phyloP scores from a whole-genome alignment of 306 rosid genomes.

The Vicia villosa region DNA sequence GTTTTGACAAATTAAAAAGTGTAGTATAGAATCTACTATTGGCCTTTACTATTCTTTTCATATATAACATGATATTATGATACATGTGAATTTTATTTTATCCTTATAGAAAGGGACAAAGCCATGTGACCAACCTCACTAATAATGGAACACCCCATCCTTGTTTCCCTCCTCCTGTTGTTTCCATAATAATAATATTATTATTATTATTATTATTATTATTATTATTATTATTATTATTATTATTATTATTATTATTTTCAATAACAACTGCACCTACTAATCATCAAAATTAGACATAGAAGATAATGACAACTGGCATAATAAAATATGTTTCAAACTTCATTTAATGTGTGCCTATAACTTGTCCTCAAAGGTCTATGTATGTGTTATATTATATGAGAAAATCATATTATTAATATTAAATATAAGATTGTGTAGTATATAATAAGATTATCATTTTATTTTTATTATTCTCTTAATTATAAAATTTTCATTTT shows the following conservation, averaged over 20 bases:
- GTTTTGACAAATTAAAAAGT: neutral
- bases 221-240: constrained; percentile 2
- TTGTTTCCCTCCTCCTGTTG: neutral
- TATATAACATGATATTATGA: neutral
- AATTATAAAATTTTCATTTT: too few species aligned
- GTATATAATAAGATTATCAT: too few species aligned
- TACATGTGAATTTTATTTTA: constrained; percentile 10
- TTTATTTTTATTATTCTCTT: too few species aligned
- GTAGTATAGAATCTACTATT: neutral
- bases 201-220: neutral
- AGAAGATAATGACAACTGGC: constrained; percentile 7
- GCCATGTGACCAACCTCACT: constrained; percentile 47
- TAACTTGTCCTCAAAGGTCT: neutral
- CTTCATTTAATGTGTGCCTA: constrained; percentile 5
- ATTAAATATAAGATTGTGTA: too few species aligned
- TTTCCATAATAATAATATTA: neutral
- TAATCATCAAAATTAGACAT: neutral
- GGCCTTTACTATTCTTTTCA: neutral
- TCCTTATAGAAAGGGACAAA: constrained; percentile 27
- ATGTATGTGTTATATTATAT: neutral
- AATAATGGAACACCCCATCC: constrained; percentile 39
- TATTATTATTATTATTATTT: neutral
- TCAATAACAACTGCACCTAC: neutral
- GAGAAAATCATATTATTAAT: too few species aligned
- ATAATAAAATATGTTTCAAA: neutral